phyloP scores from a whole-genome alignment of 164 flowering plant species.

The Macadamia integrifolia region DNA sequence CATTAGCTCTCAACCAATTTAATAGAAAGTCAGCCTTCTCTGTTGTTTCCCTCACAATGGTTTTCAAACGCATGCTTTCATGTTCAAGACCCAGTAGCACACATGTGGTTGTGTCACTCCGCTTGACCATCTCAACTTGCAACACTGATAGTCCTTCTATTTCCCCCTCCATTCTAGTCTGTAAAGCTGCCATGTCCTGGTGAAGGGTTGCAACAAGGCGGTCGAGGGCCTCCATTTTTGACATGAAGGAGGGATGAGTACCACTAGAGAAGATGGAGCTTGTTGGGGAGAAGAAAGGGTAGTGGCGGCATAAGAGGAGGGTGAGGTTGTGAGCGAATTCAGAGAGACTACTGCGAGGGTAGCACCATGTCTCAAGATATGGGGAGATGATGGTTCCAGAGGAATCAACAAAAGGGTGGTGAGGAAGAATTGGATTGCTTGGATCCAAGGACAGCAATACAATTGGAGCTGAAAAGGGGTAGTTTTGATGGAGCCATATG shows the following conservation, averaged over 20 bases:
- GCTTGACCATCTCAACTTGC: slow-evolving; percentile 24
- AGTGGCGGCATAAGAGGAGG: slow-evolving; percentile 30
- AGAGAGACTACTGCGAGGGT: slow-evolving; percentile 29
- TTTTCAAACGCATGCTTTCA: slow-evolving; percentile 31
- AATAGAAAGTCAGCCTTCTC: slow-evolving; percentile 27
- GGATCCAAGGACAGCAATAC: slow-evolving; percentile 25
- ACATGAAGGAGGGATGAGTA: slow-evolving; percentile 25
- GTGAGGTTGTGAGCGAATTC: slow-evolving; percentile 35
- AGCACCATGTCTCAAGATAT: slow-evolving; percentile 37
- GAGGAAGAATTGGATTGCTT: slow-evolving; percentile 8
- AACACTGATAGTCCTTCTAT: slow-evolving; percentile 23
- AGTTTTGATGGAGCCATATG: slow-evolving; percentile 55
- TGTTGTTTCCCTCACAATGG: slow-evolving; percentile 13
- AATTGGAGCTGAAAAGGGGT: slow-evolving; percentile 44
- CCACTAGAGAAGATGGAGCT: not conserved
- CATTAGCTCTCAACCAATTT: slow-evolving; percentile 40
- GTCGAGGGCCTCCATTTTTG: slow-evolving; percentile 44
- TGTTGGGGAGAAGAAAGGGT: slow-evolving; percentile 28
- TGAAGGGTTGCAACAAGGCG: slow-evolving; percentile 29
- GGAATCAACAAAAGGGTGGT: slow-evolving; percentile 48
- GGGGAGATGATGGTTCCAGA: slow-evolving; percentile 31
- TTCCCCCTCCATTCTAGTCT: slow-evolving; percentile 22
- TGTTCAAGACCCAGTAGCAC: slow-evolving; percentile 23
- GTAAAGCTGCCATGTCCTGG: slow-evolving; percentile 28
- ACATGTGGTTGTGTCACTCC: slow-evolving; percentile 14